Base-by-base conservation (phyloP, 2,329 filamentous ascomycete species). In the Ophioceras dolichostomum region DNA sequence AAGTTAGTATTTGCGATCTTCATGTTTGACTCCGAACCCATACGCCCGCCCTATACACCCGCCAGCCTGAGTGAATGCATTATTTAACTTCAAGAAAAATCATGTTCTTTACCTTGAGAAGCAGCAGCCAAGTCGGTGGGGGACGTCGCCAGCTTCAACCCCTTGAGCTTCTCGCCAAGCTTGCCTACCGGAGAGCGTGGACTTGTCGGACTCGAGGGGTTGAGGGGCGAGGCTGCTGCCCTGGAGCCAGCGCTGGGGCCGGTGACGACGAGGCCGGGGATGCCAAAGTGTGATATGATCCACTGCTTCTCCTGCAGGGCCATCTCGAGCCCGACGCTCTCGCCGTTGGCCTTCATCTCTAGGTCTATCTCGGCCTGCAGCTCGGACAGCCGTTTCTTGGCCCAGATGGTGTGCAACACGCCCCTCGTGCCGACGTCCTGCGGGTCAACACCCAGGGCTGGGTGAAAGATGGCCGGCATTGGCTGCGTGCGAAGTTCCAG, bases 371-470 rank as follows among this genome's bases (percentile, higher is more conserved):
- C 87, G 40, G 68, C 68, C 36, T 86, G 75, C 34, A 94, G 63
- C 43, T 83, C 78, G 22, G 76, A 74, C 17, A 94, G 62, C 30
- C 87, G 69, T 56, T 83, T 80, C 64, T 87, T 87, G 14, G 84
- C 88, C 86, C 88, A 95, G 40, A 89, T 76, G 2, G 85, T 94
- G 53, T 94, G 88, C 41, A 94, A 60, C 2, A 94, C 84, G 2
- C 87, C 87, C 44, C 84, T 82, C 49, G 79, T 78, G 6, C 84
- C 83, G 1, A 77, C 73, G 14, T 76, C 65, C 18, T 73, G 67
- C 10, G 74, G 73, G 17, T 74, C 79, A 4, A 72, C 70, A 2
- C 82, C 80, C 18, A 94, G 64, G 41, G 81, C 79, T 0, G 80
- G 75, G 1, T 84, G 79, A 51, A 89, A 94, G 46, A 94, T 89